Evolutionary conservation across 106 monocot genomes (phyloP).

Genomic region (Platanthera zijinensis): DNA sequence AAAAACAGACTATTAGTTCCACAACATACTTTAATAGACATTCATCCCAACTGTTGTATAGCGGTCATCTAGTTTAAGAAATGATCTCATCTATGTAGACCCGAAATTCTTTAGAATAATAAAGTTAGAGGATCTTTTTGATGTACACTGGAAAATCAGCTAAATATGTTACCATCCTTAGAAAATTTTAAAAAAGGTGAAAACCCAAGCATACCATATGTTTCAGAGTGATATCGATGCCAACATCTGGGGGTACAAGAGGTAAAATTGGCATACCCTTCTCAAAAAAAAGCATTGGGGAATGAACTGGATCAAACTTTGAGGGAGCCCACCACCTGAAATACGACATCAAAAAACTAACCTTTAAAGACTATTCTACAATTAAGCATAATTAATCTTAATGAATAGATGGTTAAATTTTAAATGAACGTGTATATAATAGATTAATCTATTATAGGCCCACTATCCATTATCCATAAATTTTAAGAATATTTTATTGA

Average conservation of each 20-base stretch:
- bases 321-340: slow-evolving; percentile 97
- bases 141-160: too few relatives aligned
- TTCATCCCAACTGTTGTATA: neutral
- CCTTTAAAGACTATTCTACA: neutral
- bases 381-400: too few relatives aligned
- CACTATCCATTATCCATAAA: too few relatives aligned
- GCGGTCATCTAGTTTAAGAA: too few relatives aligned
- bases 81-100: too few relatives aligned
- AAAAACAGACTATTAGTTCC: neutral
- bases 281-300: slow-evolving; percentile 94
- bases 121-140: too few relatives aligned
- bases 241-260: slow-evolving; percentile 55
- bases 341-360: neutral
- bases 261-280: slow-evolving; percentile 66
- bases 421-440: too few relatives aligned
- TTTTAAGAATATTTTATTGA: too few relatives aligned
- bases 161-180: neutral
- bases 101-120: too few relatives aligned
- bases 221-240: slow-evolving; percentile 67
- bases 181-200: neutral
- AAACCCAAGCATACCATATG: slow-evolving; percentile 55
- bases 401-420: too few relatives aligned
- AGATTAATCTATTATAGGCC: too few relatives aligned
- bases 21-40: neutral
- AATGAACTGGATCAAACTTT: slow-evolving; percentile 81